Base-by-base conservation (phyloP, 345 rosid species). In the Chamaenerion angustifolium region DNA sequence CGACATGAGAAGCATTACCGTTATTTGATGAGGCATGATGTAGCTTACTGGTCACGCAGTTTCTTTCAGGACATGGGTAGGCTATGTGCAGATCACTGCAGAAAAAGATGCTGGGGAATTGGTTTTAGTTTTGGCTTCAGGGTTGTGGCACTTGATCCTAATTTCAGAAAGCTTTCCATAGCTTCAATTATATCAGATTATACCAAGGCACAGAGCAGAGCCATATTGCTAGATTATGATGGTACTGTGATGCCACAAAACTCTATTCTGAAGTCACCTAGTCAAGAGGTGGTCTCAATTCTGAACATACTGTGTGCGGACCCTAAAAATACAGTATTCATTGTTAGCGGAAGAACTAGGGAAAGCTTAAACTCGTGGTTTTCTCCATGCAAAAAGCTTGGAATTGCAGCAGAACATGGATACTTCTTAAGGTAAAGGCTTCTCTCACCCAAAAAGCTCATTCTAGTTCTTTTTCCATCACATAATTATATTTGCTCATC, bases 21-120 rank as follows among this genome's bases (percentile, higher is more conserved):
- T 13, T 76, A 80, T 55, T 58, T 80, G 43, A 71, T 73, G 49
- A 64, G 80, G 55, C 86, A 80, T 49, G 80, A 80, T 47, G 73
- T 80, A 57, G 86, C 69, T 8, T 80, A 76, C 49, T 80, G 86
- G 86, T 63, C 82, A 37, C 50, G 49, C 5, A 72, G 77, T 54
- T 72, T 72, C 54, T 48, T 62, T 47, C 71, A 68, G 42, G 77
- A 72, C 57, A 51, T 72, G 70, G 68, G 61, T 54, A 65, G 77
- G 27, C 52, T 54, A 23, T 68, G 77, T 49, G 52, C 63, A 7
- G 74, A 72, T 16, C 70, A 72, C 27, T 67, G 54, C 44, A 58
- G 47, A 52, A 68, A 57, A 62, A 52, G 56, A 41, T 68, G 70
- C 45, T 72, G 77, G 77, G 71, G 65, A 16, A 56, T 68, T 10